Evolutionary conservation across 257 asterid genomes (phyloP).

Genomic region (Striga asiatica): DNA sequence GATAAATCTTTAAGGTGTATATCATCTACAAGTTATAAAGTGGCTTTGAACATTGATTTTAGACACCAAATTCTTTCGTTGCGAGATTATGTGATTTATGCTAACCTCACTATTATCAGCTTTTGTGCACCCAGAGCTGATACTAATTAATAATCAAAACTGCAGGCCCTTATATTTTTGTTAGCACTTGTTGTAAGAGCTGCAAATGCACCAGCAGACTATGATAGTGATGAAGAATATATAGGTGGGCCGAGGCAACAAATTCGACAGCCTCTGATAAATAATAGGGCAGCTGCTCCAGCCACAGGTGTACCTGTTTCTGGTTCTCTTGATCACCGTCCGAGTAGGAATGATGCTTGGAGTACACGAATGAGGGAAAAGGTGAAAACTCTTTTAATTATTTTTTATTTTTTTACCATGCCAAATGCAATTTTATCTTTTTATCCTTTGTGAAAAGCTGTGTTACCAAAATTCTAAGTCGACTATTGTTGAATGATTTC

Average conservation of each 20-base stretch:
- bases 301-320: conserved; percentile 69
- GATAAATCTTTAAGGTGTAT: too few species aligned
- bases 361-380: conserved; percentile 96
- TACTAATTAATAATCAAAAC: conserved; percentile 2
- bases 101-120: too few species aligned
- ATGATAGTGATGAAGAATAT: conserved; percentile 97
- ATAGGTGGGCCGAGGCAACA: conserved; percentile 69
- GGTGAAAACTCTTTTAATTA: conserved; percentile 30
- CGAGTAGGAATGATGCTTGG: conserved; percentile 96
- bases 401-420: not conserved
- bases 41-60: too few species aligned
- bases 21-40: too few species aligned
- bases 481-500: not conserved
- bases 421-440: too few species aligned
- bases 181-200: conserved; percentile 88
- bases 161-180: conserved; percentile 85
- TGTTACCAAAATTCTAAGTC: too few species aligned
- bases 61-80: too few species aligned
- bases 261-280: conserved; percentile 80
- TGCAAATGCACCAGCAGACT: conserved; percentile 75
- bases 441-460: too few species aligned
- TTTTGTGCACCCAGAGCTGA: too few species aligned
- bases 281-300: conserved; percentile 51
- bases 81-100: too few species aligned
- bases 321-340: conserved; percentile 71